Evolutionary conservation across 1,139 yeast species (phyloP).

Genomic region (Taphrina communis): DNA sequence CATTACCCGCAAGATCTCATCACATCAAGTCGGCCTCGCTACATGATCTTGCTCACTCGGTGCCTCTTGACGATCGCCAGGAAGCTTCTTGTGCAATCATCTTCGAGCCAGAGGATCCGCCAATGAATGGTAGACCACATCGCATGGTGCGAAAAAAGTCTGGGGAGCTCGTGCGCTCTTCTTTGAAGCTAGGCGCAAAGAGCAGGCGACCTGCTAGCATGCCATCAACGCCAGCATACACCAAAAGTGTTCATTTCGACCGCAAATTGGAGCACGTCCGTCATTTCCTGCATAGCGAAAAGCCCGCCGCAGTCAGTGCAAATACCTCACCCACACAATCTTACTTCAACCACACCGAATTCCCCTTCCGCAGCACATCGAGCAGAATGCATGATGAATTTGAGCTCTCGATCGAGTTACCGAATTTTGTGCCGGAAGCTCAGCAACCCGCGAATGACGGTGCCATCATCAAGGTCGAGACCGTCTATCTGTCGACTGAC

Average conservation of each 20-base stretch:
- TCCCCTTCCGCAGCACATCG: slow-evolving; percentile 27
- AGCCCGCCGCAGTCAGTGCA: slow-evolving; percentile 76
- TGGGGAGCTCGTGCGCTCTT: slow-evolving; percentile 79
- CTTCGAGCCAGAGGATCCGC: slow-evolving; percentile 25
- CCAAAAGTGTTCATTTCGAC: slow-evolving; percentile 80
- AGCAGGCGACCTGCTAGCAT: slow-evolving; percentile 58
- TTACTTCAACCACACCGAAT: slow-evolving; percentile 45
- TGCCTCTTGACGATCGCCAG: neutral
- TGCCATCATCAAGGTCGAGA: slow-evolving; percentile 64
- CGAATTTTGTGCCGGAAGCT: slow-evolving; percentile 57
- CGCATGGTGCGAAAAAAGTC: slow-evolving; percentile 70
- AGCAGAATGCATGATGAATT: slow-evolving; percentile 50
- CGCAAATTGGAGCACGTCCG: slow-evolving; percentile 67
- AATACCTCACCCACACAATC: slow-evolving; percentile 62
- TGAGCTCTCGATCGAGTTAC: slow-evolving; percentile 60
- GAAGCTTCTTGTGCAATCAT: slow-evolving; percentile 21
- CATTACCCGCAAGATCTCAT: neutral
- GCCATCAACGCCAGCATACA: slow-evolving; percentile 72
- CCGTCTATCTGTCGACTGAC: slow-evolving; percentile 65
- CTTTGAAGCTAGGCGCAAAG: slow-evolving; percentile 60
- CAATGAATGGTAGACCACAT: slow-evolving; percentile 32
- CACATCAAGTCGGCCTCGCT: slow-evolving; percentile 24
- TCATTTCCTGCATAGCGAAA: slow-evolving; percentile 72
- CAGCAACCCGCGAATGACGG: slow-evolving; percentile 48
- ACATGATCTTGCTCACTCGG: neutral